Percentiles rank a stretch among this genome's conserved stretches.
Conservation (phyloP, 148 eudicot genomes). For the Fagopyrum esculentum region DNA sequence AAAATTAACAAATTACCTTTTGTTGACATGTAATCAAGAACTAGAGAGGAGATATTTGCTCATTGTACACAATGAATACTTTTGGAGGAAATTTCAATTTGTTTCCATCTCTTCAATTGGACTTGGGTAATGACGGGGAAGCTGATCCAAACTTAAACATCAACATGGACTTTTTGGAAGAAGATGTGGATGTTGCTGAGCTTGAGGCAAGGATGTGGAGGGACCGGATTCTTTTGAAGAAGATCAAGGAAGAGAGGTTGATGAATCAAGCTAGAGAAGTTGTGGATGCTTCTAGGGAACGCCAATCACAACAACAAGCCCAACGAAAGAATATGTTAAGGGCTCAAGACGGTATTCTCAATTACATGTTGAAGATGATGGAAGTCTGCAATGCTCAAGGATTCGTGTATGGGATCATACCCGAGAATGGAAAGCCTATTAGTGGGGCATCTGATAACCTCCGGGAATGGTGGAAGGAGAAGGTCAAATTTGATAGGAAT, state of each 20-base stretch:
- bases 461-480: conserved; percentile 17
- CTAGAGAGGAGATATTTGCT: neutral
- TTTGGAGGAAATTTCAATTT: too few species aligned
- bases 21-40: too few species aligned
- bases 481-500: conserved; percentile 10
- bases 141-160: neutral
- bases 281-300: neutral
- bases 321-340: conserved; percentile 10
- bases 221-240: neutral
- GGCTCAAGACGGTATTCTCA: conserved; percentile 3
- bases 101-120: too few species aligned
- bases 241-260: neutral
- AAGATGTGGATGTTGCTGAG: neutral
- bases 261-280: neutral
- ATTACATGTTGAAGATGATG: conserved; percentile 16
- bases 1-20: too few species aligned
- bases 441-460: conserved; percentile 14
- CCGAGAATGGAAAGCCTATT: conserved; percentile 12
- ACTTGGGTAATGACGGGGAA: too few species aligned
- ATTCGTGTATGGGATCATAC: conserved; percentile 14
- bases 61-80: neutral
- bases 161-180: neutral
- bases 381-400: conserved; percentile 16
- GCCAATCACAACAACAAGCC: neutral
- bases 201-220: conserved; percentile 10